phyloP scores from a whole-genome alignment of 2,329 filamentous ascomycete species.

The Purpureocillium lavendulum region DNA sequence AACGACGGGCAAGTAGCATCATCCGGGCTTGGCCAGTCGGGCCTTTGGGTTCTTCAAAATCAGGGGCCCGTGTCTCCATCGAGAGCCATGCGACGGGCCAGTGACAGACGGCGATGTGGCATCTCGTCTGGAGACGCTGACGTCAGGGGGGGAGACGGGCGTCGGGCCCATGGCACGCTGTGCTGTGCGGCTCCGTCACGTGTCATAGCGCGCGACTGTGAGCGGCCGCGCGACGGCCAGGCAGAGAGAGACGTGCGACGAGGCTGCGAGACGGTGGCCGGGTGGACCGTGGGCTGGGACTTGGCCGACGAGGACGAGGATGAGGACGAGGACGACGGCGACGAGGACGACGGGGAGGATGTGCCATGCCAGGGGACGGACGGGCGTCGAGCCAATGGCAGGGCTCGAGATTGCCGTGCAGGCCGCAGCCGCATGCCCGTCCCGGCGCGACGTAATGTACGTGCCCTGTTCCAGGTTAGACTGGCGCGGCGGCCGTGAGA shows the following conservation, averaged over 20 bases:
- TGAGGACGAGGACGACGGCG: no score
- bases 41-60: neutral
- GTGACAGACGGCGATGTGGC: neutral
- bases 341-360: no score
- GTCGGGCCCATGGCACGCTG: neutral
- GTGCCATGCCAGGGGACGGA: no score
- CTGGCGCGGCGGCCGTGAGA: no score
- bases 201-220: slow-evolving; percentile 1
- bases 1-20: neutral
- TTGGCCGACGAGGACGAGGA: no score
- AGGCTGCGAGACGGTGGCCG: slow-evolving; percentile 2
- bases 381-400: neutral
- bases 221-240: slow-evolving; percentile 1
- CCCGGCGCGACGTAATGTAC: neutral
- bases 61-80: neutral
- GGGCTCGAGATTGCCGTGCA: neutral
- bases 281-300: neutral
- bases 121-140: neutral
- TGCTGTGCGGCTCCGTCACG: neutral
- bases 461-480: neutral
- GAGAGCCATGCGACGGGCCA: neutral
- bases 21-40: neutral
- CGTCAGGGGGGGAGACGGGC: neutral
- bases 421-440: neutral
- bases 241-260: slow-evolving; percentile 1